A percentile compares a stretch with the other conserved stretches of the same genome.
Evolutionary conservation across 1,139 yeast genomes (phyloP).

Genomic region (Yamadazyma buinensis): DNA sequence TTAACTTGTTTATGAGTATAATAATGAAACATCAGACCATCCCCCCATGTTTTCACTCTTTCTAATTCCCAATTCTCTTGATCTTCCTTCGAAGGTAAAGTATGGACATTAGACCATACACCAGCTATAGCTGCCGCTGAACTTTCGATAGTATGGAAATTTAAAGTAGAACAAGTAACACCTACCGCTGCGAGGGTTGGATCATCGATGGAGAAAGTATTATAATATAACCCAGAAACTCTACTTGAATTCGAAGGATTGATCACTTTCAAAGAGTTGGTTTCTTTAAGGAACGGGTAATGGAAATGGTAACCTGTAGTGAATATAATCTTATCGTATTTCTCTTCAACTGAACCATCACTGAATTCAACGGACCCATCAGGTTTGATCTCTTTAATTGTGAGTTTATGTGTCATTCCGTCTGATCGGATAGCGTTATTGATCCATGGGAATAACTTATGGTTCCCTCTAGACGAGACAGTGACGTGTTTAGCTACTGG

Average conservation of each 20-base stretch:
- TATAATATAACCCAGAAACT: conserved; percentile 34
- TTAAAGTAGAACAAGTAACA: conserved; percentile 33
- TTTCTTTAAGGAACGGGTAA: conserved; percentile 26
- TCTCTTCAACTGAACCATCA: conserved; percentile 23
- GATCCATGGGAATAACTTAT: conserved; percentile 27
- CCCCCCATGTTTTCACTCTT: conserved; percentile 18
- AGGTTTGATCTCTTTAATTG: conserved; percentile 24
- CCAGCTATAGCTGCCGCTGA: conserved; percentile 46
- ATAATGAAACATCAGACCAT: conserved; percentile 23
- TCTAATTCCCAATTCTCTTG: conserved; percentile 28
- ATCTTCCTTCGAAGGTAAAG: conserved; percentile 25
- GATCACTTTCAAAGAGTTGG: conserved; percentile 17
- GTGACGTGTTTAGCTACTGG: conserved; percentile 38
- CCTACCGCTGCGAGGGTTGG: conserved; percentile 43
- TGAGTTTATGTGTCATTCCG: conserved; percentile 29
- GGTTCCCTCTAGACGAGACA: conserved; percentile 33
- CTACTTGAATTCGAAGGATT: conserved; percentile 25
- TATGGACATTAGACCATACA: conserved; percentile 34
- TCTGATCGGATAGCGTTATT: conserved; percentile 35
- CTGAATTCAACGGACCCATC: conserved; percentile 24
- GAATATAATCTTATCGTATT: conserved; percentile 27
- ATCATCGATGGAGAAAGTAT: conserved; percentile 38
- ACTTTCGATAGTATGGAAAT: conserved; percentile 42
- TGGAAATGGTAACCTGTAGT: conserved; percentile 39
- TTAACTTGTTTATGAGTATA: conserved; percentile 20